These are phyloP conservation scores for Lineolata rhizophorae DNA, from an alignment of 495 filamentous ascomycete genomes.

Conservation along the genomic window DNA sequence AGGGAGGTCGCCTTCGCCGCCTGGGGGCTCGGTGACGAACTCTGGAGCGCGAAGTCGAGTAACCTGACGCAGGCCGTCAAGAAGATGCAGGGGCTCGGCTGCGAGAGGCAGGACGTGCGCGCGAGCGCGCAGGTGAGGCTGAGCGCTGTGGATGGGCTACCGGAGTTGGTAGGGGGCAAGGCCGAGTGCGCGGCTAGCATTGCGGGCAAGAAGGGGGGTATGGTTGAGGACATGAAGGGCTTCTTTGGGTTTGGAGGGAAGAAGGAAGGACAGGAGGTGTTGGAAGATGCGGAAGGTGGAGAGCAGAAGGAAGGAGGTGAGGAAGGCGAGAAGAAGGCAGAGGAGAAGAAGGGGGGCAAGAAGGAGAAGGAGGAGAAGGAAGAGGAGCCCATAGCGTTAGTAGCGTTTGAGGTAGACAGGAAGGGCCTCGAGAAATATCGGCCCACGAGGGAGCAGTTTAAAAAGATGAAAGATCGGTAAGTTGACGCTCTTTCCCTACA, in stretches of 20 bases:
- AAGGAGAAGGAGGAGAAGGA: no score
- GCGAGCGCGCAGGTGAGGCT: slow-evolving; percentile 61
- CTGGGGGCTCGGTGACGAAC: no score
- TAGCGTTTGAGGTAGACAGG: no score
- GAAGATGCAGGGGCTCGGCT: slow-evolving; percentile 54
- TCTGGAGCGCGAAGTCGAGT: slow-evolving; percentile 37
- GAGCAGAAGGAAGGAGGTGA: slow-evolving; percentile 1
- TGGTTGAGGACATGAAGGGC: slow-evolving; percentile 84
- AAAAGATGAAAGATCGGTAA: no score
- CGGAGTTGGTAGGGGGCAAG: slow-evolving; percentile 49
- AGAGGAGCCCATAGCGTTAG: no score
- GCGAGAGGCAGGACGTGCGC: slow-evolving; percentile 50
- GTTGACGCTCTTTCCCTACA: no score
- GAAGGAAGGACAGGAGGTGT: slow-evolving; percentile 50
- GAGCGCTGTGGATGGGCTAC: slow-evolving; percentile 52
- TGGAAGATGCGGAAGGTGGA: slow-evolving; percentile 29
- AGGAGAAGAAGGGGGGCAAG: no score
- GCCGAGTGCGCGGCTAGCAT: slow-evolving; percentile 66
- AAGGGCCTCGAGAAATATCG: no score
- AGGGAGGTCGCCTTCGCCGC: no score
- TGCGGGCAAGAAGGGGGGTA: slow-evolving; percentile 48
- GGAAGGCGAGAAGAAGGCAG: no score
- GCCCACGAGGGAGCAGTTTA: no score
- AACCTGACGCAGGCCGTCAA: slow-evolving; percentile 71
- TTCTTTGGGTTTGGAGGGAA: slow-evolving; percentile 83